A percentile compares a stretch with the other conserved stretches of the same genome.
These are phyloP conservation scores for Gossypium australe DNA, from an alignment of 345 rosid species.

Conservation along the genomic window DNA sequence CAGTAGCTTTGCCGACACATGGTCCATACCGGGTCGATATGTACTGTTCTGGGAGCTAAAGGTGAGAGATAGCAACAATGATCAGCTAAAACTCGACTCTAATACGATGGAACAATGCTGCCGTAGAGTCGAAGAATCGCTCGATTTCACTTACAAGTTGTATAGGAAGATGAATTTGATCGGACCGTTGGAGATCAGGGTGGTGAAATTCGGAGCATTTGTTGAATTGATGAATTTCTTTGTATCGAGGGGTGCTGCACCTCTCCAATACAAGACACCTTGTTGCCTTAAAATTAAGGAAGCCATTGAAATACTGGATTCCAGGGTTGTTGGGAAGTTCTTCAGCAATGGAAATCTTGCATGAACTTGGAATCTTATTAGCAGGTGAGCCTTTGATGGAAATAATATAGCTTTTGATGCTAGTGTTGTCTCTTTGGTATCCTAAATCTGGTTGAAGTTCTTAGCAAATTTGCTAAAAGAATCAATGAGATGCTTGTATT, in stretches of 20 bases:
- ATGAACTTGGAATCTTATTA: too few relatives aligned
- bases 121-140: slow-evolving; percentile 35
- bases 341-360: slow-evolving; percentile 24
- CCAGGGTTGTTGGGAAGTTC: slow-evolving; percentile 36
- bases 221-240: slow-evolving; percentile 56
- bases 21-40: slow-evolving; percentile 52
- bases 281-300: slow-evolving; percentile 43
- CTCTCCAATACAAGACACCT: slow-evolving; percentile 58
- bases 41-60: slow-evolving; percentile 58
- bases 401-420: too few relatives aligned
- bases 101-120: slow-evolving; percentile 39
- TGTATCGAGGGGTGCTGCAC: slow-evolving; percentile 49
- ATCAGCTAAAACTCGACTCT: not conserved
- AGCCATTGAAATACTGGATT: slow-evolving; percentile 34
- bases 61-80: slow-evolving; percentile 12
- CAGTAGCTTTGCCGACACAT: slow-evolving; percentile 43
- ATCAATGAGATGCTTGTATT: not conserved
- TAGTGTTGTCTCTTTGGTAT: too few relatives aligned
- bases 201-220: slow-evolving; percentile 44
- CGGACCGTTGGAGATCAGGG: slow-evolving; percentile 52
- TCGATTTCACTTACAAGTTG: slow-evolving; percentile 30
- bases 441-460: not conserved
- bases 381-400: too few relatives aligned
- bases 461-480: not conserved
- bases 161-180: slow-evolving; percentile 45